Base-by-base conservation (phyloP, 2,329 filamentous ascomycete genomes). In the Plenodomus biglobosus region DNA sequence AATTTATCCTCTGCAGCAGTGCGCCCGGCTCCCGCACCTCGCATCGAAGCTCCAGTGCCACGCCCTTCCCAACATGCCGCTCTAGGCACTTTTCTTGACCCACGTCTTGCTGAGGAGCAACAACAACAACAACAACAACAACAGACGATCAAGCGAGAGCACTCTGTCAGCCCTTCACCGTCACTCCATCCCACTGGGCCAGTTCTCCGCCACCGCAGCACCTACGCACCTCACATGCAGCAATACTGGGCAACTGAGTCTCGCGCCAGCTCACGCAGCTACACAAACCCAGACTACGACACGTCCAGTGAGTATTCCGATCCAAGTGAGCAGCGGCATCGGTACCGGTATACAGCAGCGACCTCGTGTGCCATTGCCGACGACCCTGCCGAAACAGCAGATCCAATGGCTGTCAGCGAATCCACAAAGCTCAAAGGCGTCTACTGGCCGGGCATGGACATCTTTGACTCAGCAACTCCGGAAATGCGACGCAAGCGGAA, bases 401-500 rank as follows among this genome's bases (percentile, higher is more conserved):
- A 66, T 19, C 59, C 63, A 18, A 62, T 60, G 44, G 60, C 60
- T 39, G 64, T 64, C 20, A 72, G 66, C 36, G 73, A 75, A 46
- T 65, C 62, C 41, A 76, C 69, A 49, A 81, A 77, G 62, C 77
- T 91, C 44, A 92, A 92, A 68, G 88, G 88, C 2, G 75, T 85
- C n/a, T 76, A 83, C 39, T 90, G 85, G 79, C 85, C 86, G 2
- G 88, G 88, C 16, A 92, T 92, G 88, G 81, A 83, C 44, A 79
- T 90, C n/a, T 91, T 92, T 65, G 88, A 92, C 69, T 84, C 88
- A 44, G 88, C 88, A 3, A 88, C 85, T 3, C 80, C 84, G 15
- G 82, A 86, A 52, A 86, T 88, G 78, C 86, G 84, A 59, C 80
- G 85, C 38, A 88, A 84, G 73, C 79, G 88, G 42, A 92, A 92